These are phyloP conservation scores for Trichophyton rubrum DNA, from an alignment of 2,329 filamentous ascomycete genomes.

Conservation along the genomic window DNA sequence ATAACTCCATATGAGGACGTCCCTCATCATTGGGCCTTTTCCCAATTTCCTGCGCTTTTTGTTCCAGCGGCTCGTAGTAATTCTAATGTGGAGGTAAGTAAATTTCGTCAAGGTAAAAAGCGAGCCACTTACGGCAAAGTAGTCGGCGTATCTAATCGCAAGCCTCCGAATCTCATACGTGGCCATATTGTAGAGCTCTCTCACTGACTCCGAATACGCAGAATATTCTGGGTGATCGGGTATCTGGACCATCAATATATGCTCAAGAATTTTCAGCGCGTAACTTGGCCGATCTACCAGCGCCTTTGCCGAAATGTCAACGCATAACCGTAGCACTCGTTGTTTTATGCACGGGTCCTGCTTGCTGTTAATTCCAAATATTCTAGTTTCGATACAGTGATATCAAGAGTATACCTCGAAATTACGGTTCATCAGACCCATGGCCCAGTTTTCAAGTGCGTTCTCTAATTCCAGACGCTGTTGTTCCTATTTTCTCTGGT, in stretches of 20 bases:
- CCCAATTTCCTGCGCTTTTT: conserved; percentile 65
- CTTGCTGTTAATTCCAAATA: conserved; percentile 10
- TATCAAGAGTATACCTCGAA: conserved; percentile 24
- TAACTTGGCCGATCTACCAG: conserved; percentile 66
- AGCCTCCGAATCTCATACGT: conserved; percentile 80
- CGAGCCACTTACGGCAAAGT: conserved; percentile 55
- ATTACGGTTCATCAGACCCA: conserved; percentile 28
- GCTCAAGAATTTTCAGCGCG: conserved; percentile 79
- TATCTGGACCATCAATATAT: conserved; percentile 77
- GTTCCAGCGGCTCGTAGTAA: conserved; percentile 78
- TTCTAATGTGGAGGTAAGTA: conserved; percentile 36
- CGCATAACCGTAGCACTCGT: conserved; percentile 65
- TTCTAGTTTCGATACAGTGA: not conserved
- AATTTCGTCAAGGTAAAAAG: conserved; percentile 5
- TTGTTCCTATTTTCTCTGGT: conserved; percentile 20
- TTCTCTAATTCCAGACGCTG: conserved; percentile 28
- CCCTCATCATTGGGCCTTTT: conserved; percentile 60
- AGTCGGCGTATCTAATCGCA: conserved; percentile 80
- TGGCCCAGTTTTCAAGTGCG: conserved; percentile 30
- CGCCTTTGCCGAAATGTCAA: conserved; percentile 71
- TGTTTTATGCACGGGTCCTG: conserved; percentile 73
- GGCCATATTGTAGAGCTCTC: conserved; percentile 72
- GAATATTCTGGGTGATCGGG: conserved; percentile 56
- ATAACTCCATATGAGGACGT: conserved; percentile 72
- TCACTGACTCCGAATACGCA: conserved; percentile 75